Percentiles rank a stretch among this genome's conserved stretches.
phyloP scores from a whole-genome alignment of 768 basidiomycete genomes.

The Favolaschia claudopus region DNA sequence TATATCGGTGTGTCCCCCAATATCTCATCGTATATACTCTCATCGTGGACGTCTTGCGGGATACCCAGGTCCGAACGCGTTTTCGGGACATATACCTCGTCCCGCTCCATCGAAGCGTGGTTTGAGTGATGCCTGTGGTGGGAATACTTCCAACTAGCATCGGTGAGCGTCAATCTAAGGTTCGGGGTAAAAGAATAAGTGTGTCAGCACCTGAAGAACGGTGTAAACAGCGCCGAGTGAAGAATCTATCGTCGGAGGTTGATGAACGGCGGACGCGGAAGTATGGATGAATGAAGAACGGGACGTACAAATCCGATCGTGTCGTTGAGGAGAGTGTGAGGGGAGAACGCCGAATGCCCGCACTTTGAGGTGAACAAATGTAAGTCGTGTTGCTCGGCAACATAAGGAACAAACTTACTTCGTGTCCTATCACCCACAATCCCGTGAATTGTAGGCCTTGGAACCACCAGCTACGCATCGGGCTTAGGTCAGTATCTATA shows the following conservation, averaged over 20 bases:
- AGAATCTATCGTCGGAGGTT: background rate
- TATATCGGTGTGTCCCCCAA: conserved; percentile 53
- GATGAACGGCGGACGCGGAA: background rate
- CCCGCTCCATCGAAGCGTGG: conserved; percentile 61
- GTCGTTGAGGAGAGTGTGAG: background rate
- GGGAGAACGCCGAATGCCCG: conserved; percentile 4
- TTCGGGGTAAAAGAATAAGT: background rate
- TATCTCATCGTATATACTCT: conserved; percentile 40
- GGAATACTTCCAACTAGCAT: conserved; percentile 61
- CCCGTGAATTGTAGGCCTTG: conserved; percentile 2
- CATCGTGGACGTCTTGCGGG: conserved; percentile 38
- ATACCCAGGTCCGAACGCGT: conserved; percentile 63
- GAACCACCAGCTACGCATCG: background rate
- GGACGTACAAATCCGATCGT: background rate
- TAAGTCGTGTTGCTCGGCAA: background rate
- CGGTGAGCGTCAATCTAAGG: no score
- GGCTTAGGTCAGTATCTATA: background rate
- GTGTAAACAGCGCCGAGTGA: background rate
- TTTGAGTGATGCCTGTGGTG: conserved; percentile 61
- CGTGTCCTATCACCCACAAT: conserved; percentile 5
- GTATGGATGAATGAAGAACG: background rate
- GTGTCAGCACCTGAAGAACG: background rate
- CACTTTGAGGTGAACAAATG: background rate
- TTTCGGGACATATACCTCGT: conserved; percentile 69
- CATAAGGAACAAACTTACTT: background rate